phyloP scores from a whole-genome alignment of 2,329 filamentous ascomycete species.

The Diaporthe citri region DNA sequence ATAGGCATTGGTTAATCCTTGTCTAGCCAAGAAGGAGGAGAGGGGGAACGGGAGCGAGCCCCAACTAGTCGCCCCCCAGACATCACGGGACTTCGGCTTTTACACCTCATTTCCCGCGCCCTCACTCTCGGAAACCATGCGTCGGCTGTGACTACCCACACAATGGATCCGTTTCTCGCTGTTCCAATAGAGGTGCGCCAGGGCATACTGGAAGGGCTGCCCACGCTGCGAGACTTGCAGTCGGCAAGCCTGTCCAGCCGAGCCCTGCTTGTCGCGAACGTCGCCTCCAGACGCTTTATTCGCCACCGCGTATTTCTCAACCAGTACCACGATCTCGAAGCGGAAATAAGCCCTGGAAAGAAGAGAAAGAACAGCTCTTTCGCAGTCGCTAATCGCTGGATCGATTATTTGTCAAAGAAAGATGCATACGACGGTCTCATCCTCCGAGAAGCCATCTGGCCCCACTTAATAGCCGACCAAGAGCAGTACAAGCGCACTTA shows the following conservation, averaged over 20 bases:
- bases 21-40: constrained; percentile 25
- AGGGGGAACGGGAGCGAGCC: neutral
- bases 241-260: constrained; percentile 12
- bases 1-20: neutral
- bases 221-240: constrained; percentile 19
- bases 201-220: neutral
- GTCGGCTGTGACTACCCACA: neutral
- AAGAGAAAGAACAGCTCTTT: neutral
- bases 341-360: neutral
- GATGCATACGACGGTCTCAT: constrained; percentile 20
- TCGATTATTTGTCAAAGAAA: neutral
- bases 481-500: neutral
- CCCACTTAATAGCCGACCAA: neutral
- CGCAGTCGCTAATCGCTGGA: constrained; percentile 1
- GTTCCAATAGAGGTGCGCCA: constrained; percentile 15
- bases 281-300: neutral
- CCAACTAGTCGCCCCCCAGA: constrained; percentile 11
- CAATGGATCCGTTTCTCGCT: constrained; percentile 4
- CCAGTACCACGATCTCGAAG: neutral
- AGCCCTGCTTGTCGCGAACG: neutral
- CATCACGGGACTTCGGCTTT: constrained; percentile 14
- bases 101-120: neutral
- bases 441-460: constrained; percentile 15
- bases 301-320: constrained; percentile 8
- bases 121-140: neutral